Base-by-base conservation (phyloP, 805 yeast genomes). In the Starmerella bacillaris region DNA sequence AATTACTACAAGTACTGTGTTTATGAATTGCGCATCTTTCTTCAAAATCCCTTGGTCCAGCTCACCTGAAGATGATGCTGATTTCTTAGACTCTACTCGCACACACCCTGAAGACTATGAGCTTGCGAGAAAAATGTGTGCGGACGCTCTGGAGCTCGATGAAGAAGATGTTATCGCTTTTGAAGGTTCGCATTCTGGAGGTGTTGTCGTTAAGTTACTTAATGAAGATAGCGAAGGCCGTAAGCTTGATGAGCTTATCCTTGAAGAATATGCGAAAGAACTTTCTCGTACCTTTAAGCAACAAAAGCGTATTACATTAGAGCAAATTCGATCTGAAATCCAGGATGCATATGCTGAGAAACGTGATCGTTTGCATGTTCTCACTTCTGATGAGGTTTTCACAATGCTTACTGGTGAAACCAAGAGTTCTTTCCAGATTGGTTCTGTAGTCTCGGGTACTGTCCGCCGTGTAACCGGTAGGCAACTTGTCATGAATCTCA, bases 91-190 rank as follows among this genome's bases (percentile, higher is more conserved):
- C 55, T 84, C 89, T 34, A 89, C 98, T 0, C 70, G 98, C 59
- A 83, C 89, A 31, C 99, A 89, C 50, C 96, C 96, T 5, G 96
- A 89, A 57, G 99, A 89, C 58, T 89, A 89, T 54, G 93, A 80
- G 44, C 65, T 89, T 46, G 96, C 95, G 3, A 71, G 89, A 34
- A 89, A 89, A 55, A 89, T 89, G 84, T 96, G 95, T 5, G 89
- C 94, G 2, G 98, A 89, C 61, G 96, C 98, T 2, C 65, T 89
- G 44, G 98, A 86, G 53, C 67, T 84, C 44, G 94, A 83, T 48
- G 98, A 92, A 49, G 96, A 86, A 55, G 94, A 83, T 44, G 64
- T 79, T 50, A 76, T 74, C 2, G 84, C 76, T 37, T 55, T 75
- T 31, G 84, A 80, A 51, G 76, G 73, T 41, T 78, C 76, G 40